Evolutionary conservation across 441 rosid species (phyloP), one percentile per base, ranked within the genome.

Genomic region (Populus hybrid): DNA sequence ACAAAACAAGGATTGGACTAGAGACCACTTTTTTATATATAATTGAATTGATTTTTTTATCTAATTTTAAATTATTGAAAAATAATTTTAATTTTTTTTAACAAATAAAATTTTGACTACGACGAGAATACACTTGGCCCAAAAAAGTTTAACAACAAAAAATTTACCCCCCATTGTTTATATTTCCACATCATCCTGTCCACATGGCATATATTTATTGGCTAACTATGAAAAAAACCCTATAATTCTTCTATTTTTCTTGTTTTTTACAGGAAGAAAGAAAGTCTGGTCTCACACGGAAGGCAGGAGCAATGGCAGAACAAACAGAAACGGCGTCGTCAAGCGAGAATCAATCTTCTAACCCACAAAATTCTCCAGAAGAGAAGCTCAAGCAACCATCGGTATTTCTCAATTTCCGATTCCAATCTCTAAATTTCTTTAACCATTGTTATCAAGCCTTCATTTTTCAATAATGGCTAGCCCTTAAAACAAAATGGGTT

Each of bases 361-460:
- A 63, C 20, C 68, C 83, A 20, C 70, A 64, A 10, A 72, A 74
- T 65, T 78, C 82, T 10, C 64, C 85, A 4, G 83, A 79, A 38
- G 84, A 79, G 40, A 38, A 80, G 67, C 85, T 46, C 75, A 85
- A 81, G 81, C 83, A 79, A 53, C 65, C 90, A 12, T 87, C 85
- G 89, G 94, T 89, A 42, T 6, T 18, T 77, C 20, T 34, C 35
- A 46, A 38, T 68, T 72, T 12, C 20, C 26, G 7, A 21, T 71
- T 71, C 21, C 10, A 38, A n/a, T 20, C 12, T 20, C 40, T 26
- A 8, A 10, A 46, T 12, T 71, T 5, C 26, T 3, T 3, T 3
- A 24, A 35, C 11, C 3, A 21, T 36, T 1, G 53, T 35, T 73
- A 2, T 35, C 18, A 35, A 59, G 8, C 26, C 12, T 67, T 75